These are phyloP conservation scores for Phytophthora agathidicida DNA, from an alignment of 352 stramenopile genomes.

Conservation along the genomic window DNA sequence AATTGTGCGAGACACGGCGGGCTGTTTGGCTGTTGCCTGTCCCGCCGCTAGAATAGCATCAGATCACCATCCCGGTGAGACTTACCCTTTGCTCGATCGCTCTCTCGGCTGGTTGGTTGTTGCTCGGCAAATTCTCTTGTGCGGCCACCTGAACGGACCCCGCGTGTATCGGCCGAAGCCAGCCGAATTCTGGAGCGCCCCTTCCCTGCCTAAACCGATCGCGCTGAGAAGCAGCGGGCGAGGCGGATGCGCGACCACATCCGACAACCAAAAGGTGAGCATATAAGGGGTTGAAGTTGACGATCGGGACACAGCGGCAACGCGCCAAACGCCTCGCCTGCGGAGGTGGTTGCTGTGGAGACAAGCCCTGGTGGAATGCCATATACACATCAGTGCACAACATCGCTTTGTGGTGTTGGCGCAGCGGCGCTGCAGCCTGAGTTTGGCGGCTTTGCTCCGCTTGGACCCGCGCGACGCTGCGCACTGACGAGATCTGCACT, in stretches of 20 bases:
- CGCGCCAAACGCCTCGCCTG: too few species aligned
- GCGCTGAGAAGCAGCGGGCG: neutral
- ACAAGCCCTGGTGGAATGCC: too few species aligned
- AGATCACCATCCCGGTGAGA: too few species aligned
- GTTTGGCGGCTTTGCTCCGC: too few species aligned
- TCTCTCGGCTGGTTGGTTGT: conserved; percentile 38
- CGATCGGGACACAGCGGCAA: neutral
- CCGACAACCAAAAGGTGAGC: conserved; percentile 21
- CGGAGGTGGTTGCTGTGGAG: too few species aligned
- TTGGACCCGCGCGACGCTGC: too few species aligned
- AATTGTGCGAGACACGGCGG: conserved; percentile 8
- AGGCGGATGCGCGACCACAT: conserved; percentile 16
- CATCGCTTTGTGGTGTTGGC: too few species aligned
- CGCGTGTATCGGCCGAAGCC: conserved; percentile 14
- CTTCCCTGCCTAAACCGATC: conserved; percentile 6
- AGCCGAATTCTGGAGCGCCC: conserved; percentile 25
- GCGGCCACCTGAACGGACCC: neutral
- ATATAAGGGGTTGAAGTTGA: neutral
- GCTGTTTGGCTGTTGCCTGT: conserved; percentile 4
- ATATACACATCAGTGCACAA: too few species aligned
- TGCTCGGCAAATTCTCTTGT: conserved; percentile 41
- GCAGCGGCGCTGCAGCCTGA: too few species aligned
- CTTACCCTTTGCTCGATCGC: too few species aligned
- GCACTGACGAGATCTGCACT: too few species aligned
- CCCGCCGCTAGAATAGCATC: conserved; percentile 1